Conservation (phyloP, 2,329 filamentous ascomycete species). For the Aspergillus sp. region DNA sequence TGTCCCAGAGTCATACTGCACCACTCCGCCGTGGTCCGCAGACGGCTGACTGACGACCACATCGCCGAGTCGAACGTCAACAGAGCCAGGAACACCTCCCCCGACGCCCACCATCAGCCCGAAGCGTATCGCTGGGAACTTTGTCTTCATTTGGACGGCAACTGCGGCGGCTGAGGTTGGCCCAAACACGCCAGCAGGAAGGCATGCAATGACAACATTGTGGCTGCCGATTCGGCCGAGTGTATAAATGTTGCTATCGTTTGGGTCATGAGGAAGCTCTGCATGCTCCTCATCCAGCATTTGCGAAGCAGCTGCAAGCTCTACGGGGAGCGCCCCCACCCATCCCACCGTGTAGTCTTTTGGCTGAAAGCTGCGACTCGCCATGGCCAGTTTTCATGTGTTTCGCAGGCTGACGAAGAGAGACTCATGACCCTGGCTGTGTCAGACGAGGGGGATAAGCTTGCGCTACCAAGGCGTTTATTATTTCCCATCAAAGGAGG, state of each 20-base stretch:
- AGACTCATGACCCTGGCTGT: too few relatives aligned
- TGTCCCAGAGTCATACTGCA: slow-evolving; percentile 33
- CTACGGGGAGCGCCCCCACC: not conserved
- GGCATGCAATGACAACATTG: not conserved
- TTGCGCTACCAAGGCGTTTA: too few relatives aligned
- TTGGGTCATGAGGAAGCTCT: not conserved
- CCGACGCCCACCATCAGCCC: slow-evolving; percentile 18
- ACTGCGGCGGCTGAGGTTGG: not conserved
- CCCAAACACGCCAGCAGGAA: not conserved
- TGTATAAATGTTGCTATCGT: not conserved
- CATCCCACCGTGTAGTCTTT: slow-evolving; percentile 1
- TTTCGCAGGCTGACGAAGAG: too few relatives aligned
- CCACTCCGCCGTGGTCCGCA: slow-evolving; percentile 22
- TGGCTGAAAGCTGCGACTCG: not conserved
- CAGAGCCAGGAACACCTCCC: slow-evolving; percentile 25
- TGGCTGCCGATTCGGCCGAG: not conserved
- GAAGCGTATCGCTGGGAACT: not conserved
- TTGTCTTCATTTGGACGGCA: not conserved
- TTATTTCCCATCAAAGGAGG: too few relatives aligned
- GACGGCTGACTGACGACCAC: slow-evolving; percentile 28
- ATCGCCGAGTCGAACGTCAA: slow-evolving; percentile 31
- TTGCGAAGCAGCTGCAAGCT: not conserved
- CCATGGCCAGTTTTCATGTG: too few relatives aligned
- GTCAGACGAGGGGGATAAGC: too few relatives aligned
- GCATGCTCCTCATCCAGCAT: not conserved